Base-by-base conservation (phyloP, 768 basidiomycete species). In the Boletus subparvulus region DNA sequence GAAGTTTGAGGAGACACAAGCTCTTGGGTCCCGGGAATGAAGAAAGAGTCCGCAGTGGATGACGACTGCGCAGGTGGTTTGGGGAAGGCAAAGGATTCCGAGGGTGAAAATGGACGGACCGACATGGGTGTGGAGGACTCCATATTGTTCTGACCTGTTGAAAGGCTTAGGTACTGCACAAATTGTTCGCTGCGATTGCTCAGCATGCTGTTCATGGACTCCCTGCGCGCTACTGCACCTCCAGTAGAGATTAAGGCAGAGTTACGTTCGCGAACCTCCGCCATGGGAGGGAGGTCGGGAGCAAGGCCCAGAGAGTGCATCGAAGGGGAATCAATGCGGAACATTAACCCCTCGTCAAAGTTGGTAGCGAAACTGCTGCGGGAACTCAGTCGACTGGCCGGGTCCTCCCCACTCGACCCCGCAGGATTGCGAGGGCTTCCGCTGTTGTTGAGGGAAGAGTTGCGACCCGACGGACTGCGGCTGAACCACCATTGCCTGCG, bases 71-170 rank as follows among this genome's bases (percentile, higher is more conserved):
- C 63, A 5, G 84, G 85, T 3, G 87, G 87, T 52, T 80, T 81
- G 3, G 87, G 87, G 75, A 89, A 88, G 10, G 83, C 70, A 70
- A 86, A 88, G 6, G 82, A 80, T 66, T 89, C 87, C 17, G 81
- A 80, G 12, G 84, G 83, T 0, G 85, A 82, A 73, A 86, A 87
- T 3, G 84, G 85, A 40, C 83, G 82, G 19, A 85, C 84, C 39
- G 78, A 83, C 77, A 87, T 83, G 24, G 84, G 82, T 0, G 83
- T 79, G 5, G 66, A 56, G n/a, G 66, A 63, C 35, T 65, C 67
- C 19, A 28, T 43, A 30, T 54, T 48, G 51, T 52, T 52, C 55
- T 60, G 62, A 36, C 47, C 50, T n/a, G 58, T 51, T 8, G 69
- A 57, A 60, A 79, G 59, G 21, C 71, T 48, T 26, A 80, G 70